phyloP scores from a whole-genome alignment of 306 rosid genomes.

The Prunus dulcis region DNA sequence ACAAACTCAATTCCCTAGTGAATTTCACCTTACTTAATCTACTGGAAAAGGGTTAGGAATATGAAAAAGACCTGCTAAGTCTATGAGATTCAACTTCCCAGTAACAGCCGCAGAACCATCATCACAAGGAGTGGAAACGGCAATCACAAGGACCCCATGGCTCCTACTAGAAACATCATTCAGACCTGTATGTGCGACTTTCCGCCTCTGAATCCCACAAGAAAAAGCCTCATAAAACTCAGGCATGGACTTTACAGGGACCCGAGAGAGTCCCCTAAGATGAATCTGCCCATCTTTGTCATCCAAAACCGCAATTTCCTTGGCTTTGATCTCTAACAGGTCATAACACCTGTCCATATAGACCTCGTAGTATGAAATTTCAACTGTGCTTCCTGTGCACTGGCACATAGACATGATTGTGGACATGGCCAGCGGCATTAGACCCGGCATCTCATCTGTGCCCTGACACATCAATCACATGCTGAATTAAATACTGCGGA shows the following conservation, averaged over 20 bases:
- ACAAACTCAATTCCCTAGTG: neutral
- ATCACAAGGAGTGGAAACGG: conserved; percentile 47
- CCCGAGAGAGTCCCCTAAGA: conserved; percentile 70
- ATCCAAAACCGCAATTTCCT: conserved; percentile 73
- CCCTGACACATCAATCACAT: conserved; percentile 56
- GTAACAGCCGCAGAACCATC: conserved; percentile 36
- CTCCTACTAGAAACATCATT: conserved; percentile 95
- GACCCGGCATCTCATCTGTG: conserved; percentile 68
- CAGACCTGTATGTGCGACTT: conserved; percentile 78
- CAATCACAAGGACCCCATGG: conserved; percentile 85
- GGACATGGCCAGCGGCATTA: conserved; percentile 75
- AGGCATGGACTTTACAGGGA: conserved; percentile 53
- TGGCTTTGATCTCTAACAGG: conserved; percentile 71
- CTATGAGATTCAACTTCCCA: conserved; percentile 94
- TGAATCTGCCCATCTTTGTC: conserved; percentile 88
- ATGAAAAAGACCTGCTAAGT: conserved; percentile 70
- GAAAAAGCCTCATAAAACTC: conserved; percentile 62
- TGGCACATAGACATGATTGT: conserved; percentile 55
- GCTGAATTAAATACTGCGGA: neutral
- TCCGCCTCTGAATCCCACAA: conserved; percentile 68
- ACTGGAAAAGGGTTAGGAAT: conserved; percentile 4
- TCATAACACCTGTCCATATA: conserved; percentile 89
- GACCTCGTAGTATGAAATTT: conserved; percentile 85
- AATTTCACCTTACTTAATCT: neutral
- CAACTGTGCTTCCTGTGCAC: conserved; percentile 48